These are phyloP conservation scores for Salinomyces thailandicus DNA, from an alignment of 2,329 filamentous ascomycete species.

Conservation along the genomic window DNA sequence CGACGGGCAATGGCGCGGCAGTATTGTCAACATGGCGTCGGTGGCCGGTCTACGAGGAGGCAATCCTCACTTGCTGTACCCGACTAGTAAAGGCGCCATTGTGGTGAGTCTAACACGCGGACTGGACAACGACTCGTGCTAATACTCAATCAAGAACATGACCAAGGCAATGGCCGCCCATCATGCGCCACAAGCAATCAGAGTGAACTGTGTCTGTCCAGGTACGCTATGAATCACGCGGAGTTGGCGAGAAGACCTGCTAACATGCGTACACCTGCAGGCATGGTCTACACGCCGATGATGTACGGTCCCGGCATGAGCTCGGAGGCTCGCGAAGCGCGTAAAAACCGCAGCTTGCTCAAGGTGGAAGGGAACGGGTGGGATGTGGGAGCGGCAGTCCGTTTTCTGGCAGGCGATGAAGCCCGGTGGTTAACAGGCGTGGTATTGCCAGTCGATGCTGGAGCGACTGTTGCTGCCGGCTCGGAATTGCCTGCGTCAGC, in stretches of 20 bases:
- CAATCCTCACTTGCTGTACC: constrained; percentile 44
- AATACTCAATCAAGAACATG: constrained; percentile 33
- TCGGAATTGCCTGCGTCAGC: constrained; percentile 28
- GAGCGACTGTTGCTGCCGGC: constrained; percentile 34
- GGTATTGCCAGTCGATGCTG: constrained; percentile 40
- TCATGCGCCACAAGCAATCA: constrained; percentile 40
- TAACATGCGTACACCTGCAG: background rate
- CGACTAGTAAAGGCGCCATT: constrained; percentile 44
- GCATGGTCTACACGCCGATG: constrained; percentile 47
- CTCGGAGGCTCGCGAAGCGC: constrained; percentile 38
- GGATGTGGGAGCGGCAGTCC: constrained; percentile 43
- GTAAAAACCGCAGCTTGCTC: constrained; percentile 41
- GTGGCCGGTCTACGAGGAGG: constrained; percentile 49
- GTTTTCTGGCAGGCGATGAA: constrained; percentile 43
- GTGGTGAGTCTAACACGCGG: constrained; percentile 24
- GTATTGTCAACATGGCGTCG: constrained; percentile 52
- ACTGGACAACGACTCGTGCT: background rate
- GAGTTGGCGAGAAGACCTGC: too few species aligned
- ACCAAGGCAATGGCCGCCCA: constrained; percentile 47
- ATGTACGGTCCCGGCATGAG: constrained; percentile 43
- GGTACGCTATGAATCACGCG: constrained; percentile 22
- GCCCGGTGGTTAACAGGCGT: constrained; percentile 43
- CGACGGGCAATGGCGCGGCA: constrained; percentile 37
- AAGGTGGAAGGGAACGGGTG: constrained; percentile 45
- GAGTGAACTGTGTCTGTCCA: constrained; percentile 47